Evolutionary conservation across 1,284 basidiomycete species (phyloP).

Genomic region (Moesziomyces antarcticus): DNA sequence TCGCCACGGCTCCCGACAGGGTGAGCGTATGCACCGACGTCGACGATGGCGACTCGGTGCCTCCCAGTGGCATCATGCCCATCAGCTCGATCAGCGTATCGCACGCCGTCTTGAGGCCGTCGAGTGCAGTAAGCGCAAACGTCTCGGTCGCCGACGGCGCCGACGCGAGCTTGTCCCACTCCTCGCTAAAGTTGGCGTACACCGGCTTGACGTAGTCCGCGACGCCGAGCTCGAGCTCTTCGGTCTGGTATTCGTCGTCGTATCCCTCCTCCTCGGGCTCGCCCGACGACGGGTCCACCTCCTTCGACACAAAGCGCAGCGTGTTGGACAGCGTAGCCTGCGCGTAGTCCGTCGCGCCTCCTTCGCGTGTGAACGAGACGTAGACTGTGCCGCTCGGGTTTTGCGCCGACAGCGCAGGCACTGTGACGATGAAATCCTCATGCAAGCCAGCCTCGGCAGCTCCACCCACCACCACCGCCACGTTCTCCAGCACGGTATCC

Average conservation of each 20-base stretch:
- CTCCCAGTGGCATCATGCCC: slow-evolving; percentile 93
- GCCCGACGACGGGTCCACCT: slow-evolving; percentile 94
- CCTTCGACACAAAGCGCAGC: slow-evolving; percentile 97
- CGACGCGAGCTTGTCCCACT: slow-evolving; percentile 88
- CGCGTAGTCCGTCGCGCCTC: slow-evolving; percentile 78
- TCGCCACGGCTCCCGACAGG: slow-evolving; percentile 84
- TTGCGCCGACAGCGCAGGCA: slow-evolving; percentile 74
- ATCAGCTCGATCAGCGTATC: slow-evolving; percentile 92
- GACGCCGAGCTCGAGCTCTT: slow-evolving; percentile 91
- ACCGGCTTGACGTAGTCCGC: slow-evolving; percentile 92
- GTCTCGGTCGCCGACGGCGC: slow-evolving; percentile 79
- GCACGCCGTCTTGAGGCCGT: slow-evolving; percentile 87
- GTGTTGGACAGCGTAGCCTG: slow-evolving; percentile 88
- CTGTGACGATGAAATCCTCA: slow-evolving; percentile 95
- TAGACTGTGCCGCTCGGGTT: slow-evolving; percentile 86
- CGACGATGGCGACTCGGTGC: slow-evolving; percentile 71
- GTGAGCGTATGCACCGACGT: slow-evolving; percentile 93
- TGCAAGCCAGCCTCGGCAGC: slow-evolving; percentile 79
- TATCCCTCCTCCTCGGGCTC: slow-evolving; percentile 98
- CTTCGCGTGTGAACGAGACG: slow-evolving; percentile 88
- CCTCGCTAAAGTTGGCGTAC: slow-evolving; percentile 87
- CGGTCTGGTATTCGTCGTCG: slow-evolving; percentile 97
- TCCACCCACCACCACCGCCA: slow-evolving; percentile 85
- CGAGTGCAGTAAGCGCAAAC: slow-evolving; percentile 90
- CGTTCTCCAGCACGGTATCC: slow-evolving; percentile 95